Evolutionary conservation across 306 rosid genomes (phyloP).

Genomic region (Dalbergia cochinchinensis): DNA sequence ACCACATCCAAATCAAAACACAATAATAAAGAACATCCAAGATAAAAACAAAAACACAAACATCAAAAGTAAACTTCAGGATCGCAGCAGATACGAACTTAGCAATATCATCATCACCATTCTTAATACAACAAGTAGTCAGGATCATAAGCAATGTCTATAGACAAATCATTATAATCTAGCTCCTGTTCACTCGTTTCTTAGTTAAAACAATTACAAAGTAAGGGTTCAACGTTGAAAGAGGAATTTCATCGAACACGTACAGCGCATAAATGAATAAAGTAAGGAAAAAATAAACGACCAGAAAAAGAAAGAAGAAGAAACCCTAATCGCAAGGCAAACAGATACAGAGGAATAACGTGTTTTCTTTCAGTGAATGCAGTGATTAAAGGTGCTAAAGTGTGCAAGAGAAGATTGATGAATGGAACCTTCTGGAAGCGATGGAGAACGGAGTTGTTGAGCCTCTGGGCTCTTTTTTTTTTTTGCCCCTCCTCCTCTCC

Average conservation of each 20-base stretch:
- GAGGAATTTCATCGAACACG: conserved; percentile 35
- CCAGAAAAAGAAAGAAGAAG: not conserved
- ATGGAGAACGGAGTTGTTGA: not conserved
- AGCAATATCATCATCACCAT: too few relatives aligned
- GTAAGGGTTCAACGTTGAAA: not conserved
- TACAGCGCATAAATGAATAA: conserved; percentile 25
- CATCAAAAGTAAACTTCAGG: too few relatives aligned
- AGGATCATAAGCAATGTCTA: not conserved
- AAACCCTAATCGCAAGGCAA: conserved; percentile 40
- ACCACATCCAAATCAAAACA: too few relatives aligned
- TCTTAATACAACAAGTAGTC: too few relatives aligned
- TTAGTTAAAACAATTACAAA: not conserved
- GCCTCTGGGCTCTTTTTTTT: not conserved
- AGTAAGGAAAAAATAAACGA: not conserved
- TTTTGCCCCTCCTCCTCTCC: not conserved
- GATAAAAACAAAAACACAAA: too few relatives aligned
- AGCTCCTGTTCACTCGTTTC: not conserved
- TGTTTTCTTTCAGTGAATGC: not conserved
- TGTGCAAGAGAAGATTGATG: not conserved
- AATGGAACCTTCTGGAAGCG: conserved; percentile 37
- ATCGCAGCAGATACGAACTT: too few relatives aligned
- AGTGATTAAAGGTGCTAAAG: conserved; percentile 1
- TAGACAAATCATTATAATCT: not conserved
- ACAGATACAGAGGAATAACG: not conserved
- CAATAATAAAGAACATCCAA: too few relatives aligned